Base-by-base conservation (phyloP, 1,139 yeast species). In the Saccharomyces hybrid region DNA sequence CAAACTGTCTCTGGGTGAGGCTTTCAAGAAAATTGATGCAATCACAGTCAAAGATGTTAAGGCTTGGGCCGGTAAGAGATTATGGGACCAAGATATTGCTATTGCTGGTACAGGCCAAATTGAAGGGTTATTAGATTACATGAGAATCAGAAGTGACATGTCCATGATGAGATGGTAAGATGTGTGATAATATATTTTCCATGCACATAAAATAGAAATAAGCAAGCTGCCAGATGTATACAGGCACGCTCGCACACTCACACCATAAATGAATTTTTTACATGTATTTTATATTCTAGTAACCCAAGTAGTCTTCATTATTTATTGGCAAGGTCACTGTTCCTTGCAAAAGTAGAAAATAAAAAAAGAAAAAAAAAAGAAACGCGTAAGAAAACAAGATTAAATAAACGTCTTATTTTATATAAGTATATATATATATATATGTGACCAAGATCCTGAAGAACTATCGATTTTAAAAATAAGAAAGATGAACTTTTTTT, bases 21-120 rank as follows among this genome's bases (percentile, higher is more conserved):
- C 44, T 53, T 76, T 80, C 68, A 78, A 78, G 58, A 76, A 78
- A 65, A 81, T 86, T 67, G 91, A 86, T 67, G 77, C 82, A 55
- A 79, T 86, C 64, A 71, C 83, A 58, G 78, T 80, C 61, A 74
- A 76, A 62, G 82, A 82, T 64, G 76, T 86, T 62, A 81, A 79
- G 72, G 75, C 79, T 54, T 86, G 93, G 93, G 93, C 93, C 64
- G 79, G 80, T 69, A 78, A 78, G 62, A 77, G 81, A 73, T 78
- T 86, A 71, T 86, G 89, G 88, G 95, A 86, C 75, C 86, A 83
- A 78, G 95, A 86, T 73, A 78, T 86, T 68, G 95, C 87, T 65
- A 76, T 86, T 68, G 79, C 91, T 56, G 93, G 87, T 73, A 81
- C 88, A 61, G 95, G 95, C 73, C 87, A 83, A 76, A 86, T 84